Conservation (phyloP, 768 basidiomycete species). For the Leccinum boreale region DNA sequence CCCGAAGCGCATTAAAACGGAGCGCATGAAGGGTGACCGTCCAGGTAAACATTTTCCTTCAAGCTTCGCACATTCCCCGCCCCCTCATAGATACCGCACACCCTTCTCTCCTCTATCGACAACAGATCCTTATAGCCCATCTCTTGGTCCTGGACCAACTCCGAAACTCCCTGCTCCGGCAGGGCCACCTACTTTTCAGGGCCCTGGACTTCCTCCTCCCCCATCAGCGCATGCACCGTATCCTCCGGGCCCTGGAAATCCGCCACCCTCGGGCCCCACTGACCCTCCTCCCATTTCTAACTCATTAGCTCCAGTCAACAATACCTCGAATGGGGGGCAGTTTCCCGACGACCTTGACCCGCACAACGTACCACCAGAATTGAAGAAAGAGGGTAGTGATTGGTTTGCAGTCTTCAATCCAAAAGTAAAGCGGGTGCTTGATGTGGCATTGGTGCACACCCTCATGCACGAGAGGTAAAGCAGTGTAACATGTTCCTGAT, state of each 20-base stretch:
- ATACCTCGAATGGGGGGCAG: constrained; percentile 27
- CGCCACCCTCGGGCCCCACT: constrained; percentile 27
- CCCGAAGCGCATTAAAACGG: constrained; percentile 57
- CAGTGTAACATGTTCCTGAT: not conserved
- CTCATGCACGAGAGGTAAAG: constrained; percentile 86
- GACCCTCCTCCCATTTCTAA: constrained; percentile 24
- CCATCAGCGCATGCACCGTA: constrained; percentile 32
- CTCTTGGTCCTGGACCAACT: constrained; percentile 37
- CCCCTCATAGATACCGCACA: constrained; percentile 32
- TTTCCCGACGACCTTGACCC: constrained; percentile 35
- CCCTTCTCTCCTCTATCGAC: constrained; percentile 25
- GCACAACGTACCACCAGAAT: constrained; percentile 31
- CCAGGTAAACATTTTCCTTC: constrained; percentile 35
- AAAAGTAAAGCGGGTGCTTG: constrained; percentile 71
- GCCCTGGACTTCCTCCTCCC: constrained; percentile 36
- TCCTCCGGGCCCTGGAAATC: constrained; percentile 32
- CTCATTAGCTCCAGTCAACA: constrained; percentile 26
- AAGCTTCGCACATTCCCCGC: constrained; percentile 26
- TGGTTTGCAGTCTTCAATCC: constrained; percentile 91
- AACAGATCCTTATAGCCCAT: constrained; percentile 35
- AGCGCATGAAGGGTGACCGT: constrained; percentile 45
- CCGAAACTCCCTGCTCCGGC: constrained; percentile 34
- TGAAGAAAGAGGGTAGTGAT: constrained; percentile 67
- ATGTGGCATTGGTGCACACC: constrained; percentile 79
- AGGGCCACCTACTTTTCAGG: constrained; percentile 32